A percentile compares a stretch with the other conserved stretches of the same genome.
phyloP scores from a whole-genome alignment of 441 rosid species.

The Pelargonium fulgidum region DNA sequence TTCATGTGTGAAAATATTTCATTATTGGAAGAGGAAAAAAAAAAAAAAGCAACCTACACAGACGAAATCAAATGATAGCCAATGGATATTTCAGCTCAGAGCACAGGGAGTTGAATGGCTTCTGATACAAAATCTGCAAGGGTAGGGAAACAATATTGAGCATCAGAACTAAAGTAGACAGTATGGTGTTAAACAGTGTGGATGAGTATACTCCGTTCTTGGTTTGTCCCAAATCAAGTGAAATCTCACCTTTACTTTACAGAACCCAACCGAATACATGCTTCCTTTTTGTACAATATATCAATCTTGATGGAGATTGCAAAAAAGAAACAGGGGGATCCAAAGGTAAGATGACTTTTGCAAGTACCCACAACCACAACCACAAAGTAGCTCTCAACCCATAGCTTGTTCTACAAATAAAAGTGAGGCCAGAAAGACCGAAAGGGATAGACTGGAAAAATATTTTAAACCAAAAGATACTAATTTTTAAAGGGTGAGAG shows the following conservation, averaged over 20 bases:
- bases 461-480: background rate
- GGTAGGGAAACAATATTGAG: constrained; percentile 34
- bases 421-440: background rate
- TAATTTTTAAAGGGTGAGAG: background rate
- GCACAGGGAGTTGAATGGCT: constrained; percentile 36
- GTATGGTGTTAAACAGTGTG: constrained; percentile 19
- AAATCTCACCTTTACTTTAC: constrained; percentile 31
- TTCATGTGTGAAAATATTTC: too few species aligned
- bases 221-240: constrained; percentile 23
- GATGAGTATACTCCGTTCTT: constrained; percentile 14
- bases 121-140: constrained; percentile 48
- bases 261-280: constrained; percentile 2
- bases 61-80: constrained; percentile 33
- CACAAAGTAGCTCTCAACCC: background rate
- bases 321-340: background rate
- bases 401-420: background rate
- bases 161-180: constrained; percentile 33
- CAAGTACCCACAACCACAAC: background rate
- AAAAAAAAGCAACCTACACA: constrained; percentile 36
- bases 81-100: constrained; percentile 41
- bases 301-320: background rate
- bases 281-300: constrained; percentile 9
- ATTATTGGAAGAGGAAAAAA: constrained; percentile 1
- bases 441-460: background rate
- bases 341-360: background rate